A percentile compares a stretch with the other conserved stretches of the same genome.
Conservation (phyloP, 257 asterid genomes). For the Misopates orontium region DNA sequence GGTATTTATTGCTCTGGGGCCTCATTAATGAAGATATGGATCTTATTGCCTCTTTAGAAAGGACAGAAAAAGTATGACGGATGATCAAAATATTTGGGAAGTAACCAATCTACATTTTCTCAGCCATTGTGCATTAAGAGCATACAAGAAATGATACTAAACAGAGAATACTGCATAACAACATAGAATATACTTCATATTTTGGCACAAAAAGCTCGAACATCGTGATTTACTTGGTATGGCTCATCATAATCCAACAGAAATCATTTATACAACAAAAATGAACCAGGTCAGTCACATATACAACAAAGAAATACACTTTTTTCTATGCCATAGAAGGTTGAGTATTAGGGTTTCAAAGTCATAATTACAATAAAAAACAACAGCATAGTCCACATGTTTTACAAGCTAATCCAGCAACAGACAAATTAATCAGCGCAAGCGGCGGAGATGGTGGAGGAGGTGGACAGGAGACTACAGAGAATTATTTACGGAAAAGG, state of each 20-base stretch:
- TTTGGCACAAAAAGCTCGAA: neutral
- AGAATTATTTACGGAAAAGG: too few species aligned
- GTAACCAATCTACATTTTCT: too few species aligned
- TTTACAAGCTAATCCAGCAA: too few species aligned
- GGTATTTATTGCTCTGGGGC: neutral
- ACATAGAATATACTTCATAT: neutral
- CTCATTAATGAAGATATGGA: neutral
- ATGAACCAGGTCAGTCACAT: neutral
- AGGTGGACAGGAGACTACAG: too few species aligned
- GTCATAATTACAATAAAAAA: too few species aligned
- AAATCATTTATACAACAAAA: neutral
- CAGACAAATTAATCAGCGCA: too few species aligned
- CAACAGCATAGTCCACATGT: too few species aligned
- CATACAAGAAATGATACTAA: too few species aligned
- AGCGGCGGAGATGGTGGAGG: too few species aligned
- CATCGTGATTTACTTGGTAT: neutral
- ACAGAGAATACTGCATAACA: neutral
- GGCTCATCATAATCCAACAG: neutral
- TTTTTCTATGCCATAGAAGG: too few species aligned
- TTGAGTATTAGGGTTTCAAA: too few species aligned
- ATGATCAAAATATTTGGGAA: neutral
- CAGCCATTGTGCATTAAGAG: neutral
- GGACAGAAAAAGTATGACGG: neutral
- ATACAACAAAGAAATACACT: neutral
- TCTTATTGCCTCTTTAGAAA: neutral